Base-by-base conservation (phyloP, 2,329 filamentous ascomycete species). In the Byssothecium circinans region DNA sequence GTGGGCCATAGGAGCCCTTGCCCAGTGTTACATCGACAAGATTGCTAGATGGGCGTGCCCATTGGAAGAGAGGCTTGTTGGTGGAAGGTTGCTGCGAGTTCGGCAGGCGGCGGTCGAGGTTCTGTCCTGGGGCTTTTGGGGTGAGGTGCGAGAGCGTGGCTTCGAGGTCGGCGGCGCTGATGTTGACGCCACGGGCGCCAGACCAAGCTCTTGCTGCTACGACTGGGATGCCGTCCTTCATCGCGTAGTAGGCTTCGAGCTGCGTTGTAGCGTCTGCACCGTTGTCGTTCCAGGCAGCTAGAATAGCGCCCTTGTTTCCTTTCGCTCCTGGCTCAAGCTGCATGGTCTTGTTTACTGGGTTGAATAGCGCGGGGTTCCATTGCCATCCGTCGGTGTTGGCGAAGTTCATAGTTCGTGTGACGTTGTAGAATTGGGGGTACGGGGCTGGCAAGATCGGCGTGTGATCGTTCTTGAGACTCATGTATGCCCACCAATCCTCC, bases 401-500 rank as follows among this genome's bases (percentile, higher is more conserved):
- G 35, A 81, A 81, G 50, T 75, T 69, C 42, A 77, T 50, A 0
- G 75, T 67, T 0, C 75, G 67, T n/a, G 66, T 65, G 39, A 68
- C 62, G 49, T 78, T 76, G 60, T 74, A 78, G 50, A 75, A 75
- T 36, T 77, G 75, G 1, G 75, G 73, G 40, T 78, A 78, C 3
- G 71, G 68, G 0, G 74, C 74, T 0, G 76, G 76, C 0, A 73
- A 46, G 29, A 77, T 77, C 1, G 75, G 76, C 41, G 60, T 74
- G 52, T 78, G 75, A 49, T 78, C 74, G 49, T 80, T 81, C 49
- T 81, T 81, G 43, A 82, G 56, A 4, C 74, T 75, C 71, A 81
- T 78, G 52, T 82, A 81, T 0, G 75, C 77, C 79, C 75, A 78
- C 74, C 75, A 77, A 51, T 78, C 76, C 35, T 78, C 67, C 1